A percentile compares a stretch with the other conserved stretches of the same genome.
Evolutionary conservation across 495 filamentous ascomycete genomes (phyloP).

Genomic region (Xylona heveae): DNA sequence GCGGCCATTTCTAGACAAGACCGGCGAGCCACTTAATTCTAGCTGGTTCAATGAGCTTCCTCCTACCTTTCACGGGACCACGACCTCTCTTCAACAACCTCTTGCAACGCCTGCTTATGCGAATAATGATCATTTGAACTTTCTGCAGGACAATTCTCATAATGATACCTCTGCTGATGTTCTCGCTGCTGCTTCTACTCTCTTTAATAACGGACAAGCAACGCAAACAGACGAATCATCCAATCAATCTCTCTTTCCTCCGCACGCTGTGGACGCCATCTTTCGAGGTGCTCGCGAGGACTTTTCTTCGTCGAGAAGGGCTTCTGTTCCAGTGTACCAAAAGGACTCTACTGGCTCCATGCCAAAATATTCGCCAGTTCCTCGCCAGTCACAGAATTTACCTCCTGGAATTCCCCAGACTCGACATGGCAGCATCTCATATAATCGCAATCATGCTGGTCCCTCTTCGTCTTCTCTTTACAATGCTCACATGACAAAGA

Average conservation of each 20-base stretch:
- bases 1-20: constrained; percentile 19
- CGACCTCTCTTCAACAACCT: constrained; percentile 35
- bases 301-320: too few species aligned
- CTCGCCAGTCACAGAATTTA: too few species aligned
- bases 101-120: constrained; percentile 9
- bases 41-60: constrained; percentile 34
- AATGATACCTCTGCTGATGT: constrained; percentile 24
- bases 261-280: constrained; percentile 12
- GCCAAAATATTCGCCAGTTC: too few species aligned
- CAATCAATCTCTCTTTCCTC: constrained; percentile 14
- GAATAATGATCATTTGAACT: too few species aligned
- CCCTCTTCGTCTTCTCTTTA: too few species aligned
- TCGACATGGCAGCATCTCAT: too few species aligned
- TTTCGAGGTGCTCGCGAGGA: too few species aligned
- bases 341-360: too few species aligned
- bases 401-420: too few species aligned
- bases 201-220: constrained; percentile 19
- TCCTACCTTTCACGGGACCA: constrained; percentile 36
- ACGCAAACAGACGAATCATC: constrained; percentile 13
- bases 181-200: constrained; percentile 27
- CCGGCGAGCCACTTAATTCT: constrained; percentile 21
- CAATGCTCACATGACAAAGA: too few species aligned
- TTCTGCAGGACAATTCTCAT: constrained; percentile 5
- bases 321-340: too few species aligned
- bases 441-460: too few species aligned